phyloP scores from a whole-genome alignment of 352 stramenopile genomes.

The Phytophthora ramorum region DNA sequence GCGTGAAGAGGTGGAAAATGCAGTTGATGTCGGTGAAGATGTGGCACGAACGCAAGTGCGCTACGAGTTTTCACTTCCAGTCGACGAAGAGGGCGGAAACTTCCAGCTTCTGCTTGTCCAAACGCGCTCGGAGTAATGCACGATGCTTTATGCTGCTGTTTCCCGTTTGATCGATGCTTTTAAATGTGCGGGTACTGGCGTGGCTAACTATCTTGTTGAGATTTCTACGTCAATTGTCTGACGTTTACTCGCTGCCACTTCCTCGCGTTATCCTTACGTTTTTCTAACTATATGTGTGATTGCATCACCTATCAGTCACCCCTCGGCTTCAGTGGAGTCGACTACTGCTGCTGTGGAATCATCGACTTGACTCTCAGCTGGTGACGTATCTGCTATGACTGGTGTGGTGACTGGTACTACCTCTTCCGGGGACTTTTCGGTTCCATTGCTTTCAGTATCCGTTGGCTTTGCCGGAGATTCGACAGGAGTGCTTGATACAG shows the following conservation, averaged over 20 bases:
- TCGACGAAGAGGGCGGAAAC: constrained; percentile 16
- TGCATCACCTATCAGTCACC: constrained; percentile 5
- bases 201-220: constrained; percentile 30
- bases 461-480: constrained; percentile 32
- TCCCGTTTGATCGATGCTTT: not conserved
- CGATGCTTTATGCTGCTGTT: not conserved
- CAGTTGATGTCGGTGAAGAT: constrained; percentile 12
- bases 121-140: constrained; percentile 8
- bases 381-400: constrained; percentile 12
- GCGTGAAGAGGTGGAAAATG: constrained; percentile 38
- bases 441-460: constrained; percentile 17
- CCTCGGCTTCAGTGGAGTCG: not conserved
- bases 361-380: constrained; percentile 6
- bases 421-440: constrained; percentile 9
- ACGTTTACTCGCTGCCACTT: constrained; percentile 24
- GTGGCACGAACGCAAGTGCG: constrained; percentile 21
- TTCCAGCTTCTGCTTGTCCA: constrained; percentile 52
- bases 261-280: constrained; percentile 8
- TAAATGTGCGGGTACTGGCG: constrained; percentile 23
- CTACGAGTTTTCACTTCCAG: constrained; percentile 43
- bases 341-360: not conserved
- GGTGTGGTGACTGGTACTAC: constrained; percentile 6
- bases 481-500: constrained; percentile 25
- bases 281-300: constrained; percentile 34
- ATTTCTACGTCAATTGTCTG: constrained; percentile 37